Base-by-base conservation (phyloP, 1,284 basidiomycete genomes). In the Peniophora sp. region DNA sequence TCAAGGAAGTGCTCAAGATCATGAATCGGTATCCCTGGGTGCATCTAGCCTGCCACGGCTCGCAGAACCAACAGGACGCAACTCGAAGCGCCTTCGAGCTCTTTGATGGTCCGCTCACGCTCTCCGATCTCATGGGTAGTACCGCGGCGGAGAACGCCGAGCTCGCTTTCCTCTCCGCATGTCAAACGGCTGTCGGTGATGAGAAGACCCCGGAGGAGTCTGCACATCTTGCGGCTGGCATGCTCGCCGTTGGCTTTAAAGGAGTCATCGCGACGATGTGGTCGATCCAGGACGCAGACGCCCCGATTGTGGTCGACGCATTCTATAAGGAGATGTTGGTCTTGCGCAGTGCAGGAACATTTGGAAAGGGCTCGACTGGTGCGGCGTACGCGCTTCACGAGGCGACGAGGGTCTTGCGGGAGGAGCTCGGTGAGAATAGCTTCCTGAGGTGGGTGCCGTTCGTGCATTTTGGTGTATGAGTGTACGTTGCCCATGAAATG, bases 101-200 rank as follows among this genome's bases (percentile, higher is more conserved):
- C 12, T 14, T 35, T 5, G 45, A 51, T n/a, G 45, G 45, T 14
- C n/a, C 5, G 14, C 23, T 47, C n/a, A 36, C 45, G 34, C 20
- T 47, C 11, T 32, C 45, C 9, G 20, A 20, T 6, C 17, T 51
- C 34, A 46, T 51, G 19, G 19, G n/a, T 6, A n/a, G n/a, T n/a
- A 9, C 11, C 32, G 20, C 45, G 0, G 20, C 12, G 10, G 14
- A 35, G 10, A n/a, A 41, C 1, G 45, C 50, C 1, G 43, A 39
- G 23, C 59, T 32, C 27, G 61, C 58, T 16, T 60, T 61, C 49
- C 57, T 63, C 24, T 59, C 57, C n/a, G 60, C 62, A n/a, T 64
- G 60, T 46, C 54, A 63, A 44, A 62, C 61, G 17, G 57, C 59
- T 17, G 54, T 54, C 12, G 58, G 56, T 14, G 57, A 61, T 27